phyloP scores from a whole-genome alignment of 2,329 filamentous ascomycete species.

The Nemania abortiva region DNA sequence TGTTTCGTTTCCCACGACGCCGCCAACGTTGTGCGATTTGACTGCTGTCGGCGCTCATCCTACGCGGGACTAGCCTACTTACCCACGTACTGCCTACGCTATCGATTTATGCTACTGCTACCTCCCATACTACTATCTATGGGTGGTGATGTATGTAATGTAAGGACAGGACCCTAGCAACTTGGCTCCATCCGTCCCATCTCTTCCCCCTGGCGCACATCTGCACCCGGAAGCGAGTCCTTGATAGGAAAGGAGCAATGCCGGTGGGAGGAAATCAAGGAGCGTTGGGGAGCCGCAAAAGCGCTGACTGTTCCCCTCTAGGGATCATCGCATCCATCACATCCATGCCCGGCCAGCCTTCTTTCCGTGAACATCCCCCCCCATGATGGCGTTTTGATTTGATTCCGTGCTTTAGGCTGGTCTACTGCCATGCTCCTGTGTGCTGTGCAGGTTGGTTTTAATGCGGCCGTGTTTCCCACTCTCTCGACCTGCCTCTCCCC shows the following conservation, averaged over 20 bases:
- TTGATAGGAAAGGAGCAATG: constrained; percentile 28
- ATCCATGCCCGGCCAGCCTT: constrained; percentile 47
- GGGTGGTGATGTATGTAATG: neutral
- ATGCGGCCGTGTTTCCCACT: constrained; percentile 48
- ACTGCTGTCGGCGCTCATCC: constrained; percentile 3
- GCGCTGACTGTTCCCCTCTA: constrained; percentile 27
- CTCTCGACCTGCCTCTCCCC: constrained; percentile 42
- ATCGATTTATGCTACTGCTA: too few species aligned
- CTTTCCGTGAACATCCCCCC: constrained; percentile 49
- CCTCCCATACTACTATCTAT: neutral
- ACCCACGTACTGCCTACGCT: too few species aligned
- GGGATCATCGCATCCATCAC: constrained; percentile 45
- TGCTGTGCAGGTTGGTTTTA: constrained; percentile 43
- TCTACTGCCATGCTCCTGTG: constrained; percentile 30
- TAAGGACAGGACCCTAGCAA: constrained; percentile 1
- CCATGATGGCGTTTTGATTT: constrained; percentile 24
- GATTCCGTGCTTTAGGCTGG: constrained; percentile 29
- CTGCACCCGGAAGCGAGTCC: constrained; percentile 41
- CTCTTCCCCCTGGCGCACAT: constrained; percentile 36
- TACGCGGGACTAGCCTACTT: neutral
- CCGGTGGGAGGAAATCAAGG: constrained; percentile 34
- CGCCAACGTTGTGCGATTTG: constrained; percentile 25
- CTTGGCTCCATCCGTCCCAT: constrained; percentile 20
- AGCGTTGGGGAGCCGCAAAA: constrained; percentile 43
- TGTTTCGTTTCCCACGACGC: constrained; percentile 46